These are phyloP conservation scores for Discostella pseudostelligera DNA, from an alignment of 108 stramenopile genomes.

Conservation along the genomic window DNA sequence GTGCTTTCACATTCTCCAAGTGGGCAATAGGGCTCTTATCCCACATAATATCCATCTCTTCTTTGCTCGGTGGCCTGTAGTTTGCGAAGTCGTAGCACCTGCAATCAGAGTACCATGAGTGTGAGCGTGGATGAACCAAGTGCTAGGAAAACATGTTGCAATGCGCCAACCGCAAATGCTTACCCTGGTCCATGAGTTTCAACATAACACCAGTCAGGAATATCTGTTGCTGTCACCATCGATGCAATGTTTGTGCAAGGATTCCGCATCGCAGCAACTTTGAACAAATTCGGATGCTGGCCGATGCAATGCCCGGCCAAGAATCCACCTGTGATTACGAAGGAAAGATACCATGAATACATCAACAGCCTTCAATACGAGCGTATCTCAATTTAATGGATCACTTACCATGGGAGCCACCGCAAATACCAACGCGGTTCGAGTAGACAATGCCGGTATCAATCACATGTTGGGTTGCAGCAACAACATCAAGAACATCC, in stretches of 20 bases:
- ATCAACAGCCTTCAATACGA: neutral
- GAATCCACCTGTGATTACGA: constrained; percentile 57
- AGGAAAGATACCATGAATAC: neutral
- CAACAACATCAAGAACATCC: constrained; percentile 82
- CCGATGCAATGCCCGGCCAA: constrained; percentile 79
- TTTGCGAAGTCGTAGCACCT: constrained; percentile 55
- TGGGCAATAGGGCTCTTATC: constrained; percentile 69
- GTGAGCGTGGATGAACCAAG: neutral
- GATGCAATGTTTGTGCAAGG: constrained; percentile 91
- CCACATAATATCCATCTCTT: constrained; percentile 62
- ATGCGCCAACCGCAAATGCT: neutral
- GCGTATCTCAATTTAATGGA: neutral
- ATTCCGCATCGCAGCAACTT: constrained; percentile 87
- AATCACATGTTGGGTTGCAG: constrained; percentile 49
- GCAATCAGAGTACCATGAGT: neutral
- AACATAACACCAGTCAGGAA: constrained; percentile 91
- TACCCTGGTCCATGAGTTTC: constrained; percentile 65
- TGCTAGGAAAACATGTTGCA: neutral
- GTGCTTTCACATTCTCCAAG: constrained; percentile 72
- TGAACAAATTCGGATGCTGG: constrained; percentile 85
- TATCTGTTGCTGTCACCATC: constrained; percentile 89
- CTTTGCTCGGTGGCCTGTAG: constrained; percentile 55
- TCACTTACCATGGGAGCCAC: constrained; percentile 86
- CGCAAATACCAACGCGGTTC: constrained; percentile 69
- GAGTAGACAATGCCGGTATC: constrained; percentile 49